phyloP scores from a whole-genome alignment of 2,329 filamentous ascomycete genomes.

The Pezicula rhizophila region DNA sequence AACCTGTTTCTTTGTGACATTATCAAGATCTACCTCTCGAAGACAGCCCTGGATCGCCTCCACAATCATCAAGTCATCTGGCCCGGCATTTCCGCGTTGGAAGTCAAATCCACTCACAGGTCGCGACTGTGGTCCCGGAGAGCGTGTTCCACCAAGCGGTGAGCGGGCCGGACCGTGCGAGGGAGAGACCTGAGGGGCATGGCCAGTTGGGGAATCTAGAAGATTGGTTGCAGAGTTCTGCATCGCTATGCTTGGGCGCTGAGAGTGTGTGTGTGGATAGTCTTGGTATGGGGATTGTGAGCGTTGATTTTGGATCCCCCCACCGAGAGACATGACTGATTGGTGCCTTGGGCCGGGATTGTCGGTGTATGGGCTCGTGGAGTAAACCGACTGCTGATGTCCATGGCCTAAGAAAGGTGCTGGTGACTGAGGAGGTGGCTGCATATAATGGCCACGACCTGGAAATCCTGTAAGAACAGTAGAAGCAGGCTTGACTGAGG shows the following conservation, averaged over 20 bases:
- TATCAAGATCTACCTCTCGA: constrained; percentile 85
- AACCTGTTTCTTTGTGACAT: constrained; percentile 97
- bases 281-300: constrained; percentile 55
- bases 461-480: constrained; percentile 84
- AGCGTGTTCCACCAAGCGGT: constrained; percentile 39
- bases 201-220: constrained; percentile 20
- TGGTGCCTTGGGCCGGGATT: constrained; percentile 54
- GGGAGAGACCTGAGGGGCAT: constrained; percentile 19
- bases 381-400: constrained; percentile 31
- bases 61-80: constrained; percentile 73
- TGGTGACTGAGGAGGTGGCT: constrained; percentile 72
- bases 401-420: constrained; percentile 57
- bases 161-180: constrained; percentile 33
- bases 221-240: constrained; percentile 33
- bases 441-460: constrained; percentile 60
- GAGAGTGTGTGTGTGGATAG: constrained; percentile 37
- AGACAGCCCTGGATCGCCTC: constrained; percentile 81
- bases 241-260: constrained; percentile 55
- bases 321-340: constrained; percentile 61
- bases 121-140: constrained; percentile 32
- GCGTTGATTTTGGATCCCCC: constrained; percentile 38
- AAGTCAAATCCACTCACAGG: constrained; percentile 56
- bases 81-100: constrained; percentile 52
- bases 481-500: constrained; percentile 77
- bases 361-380: constrained; percentile 42